Base-by-base conservation (phyloP, 257 asterid species). In the Datura wrightii region DNA sequence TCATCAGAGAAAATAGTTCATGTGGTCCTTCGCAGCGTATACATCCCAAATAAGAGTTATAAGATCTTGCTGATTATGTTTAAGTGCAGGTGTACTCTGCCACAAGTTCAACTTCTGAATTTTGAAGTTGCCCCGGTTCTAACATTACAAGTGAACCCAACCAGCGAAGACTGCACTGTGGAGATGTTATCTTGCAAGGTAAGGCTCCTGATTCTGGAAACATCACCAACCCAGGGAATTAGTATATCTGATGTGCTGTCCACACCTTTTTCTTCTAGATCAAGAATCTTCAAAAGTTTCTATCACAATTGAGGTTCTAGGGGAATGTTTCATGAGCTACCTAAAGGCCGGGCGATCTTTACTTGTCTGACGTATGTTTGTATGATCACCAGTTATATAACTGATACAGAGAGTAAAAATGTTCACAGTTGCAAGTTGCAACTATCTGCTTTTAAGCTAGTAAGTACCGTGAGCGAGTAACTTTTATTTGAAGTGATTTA, bases 141-240 rank as follows among this genome's bases (percentile, higher is more conserved):
- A 88, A 97, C 90, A 86, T 92, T 95, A 71, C 92, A 85, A 90
- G 97, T 95, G 52, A 90, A 71, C 69, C 91, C 97, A 16, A 89
- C 92, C 59, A 83, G 71, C 59, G 88, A 94, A 87, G 91, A 91
- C 88, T 94, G 97, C 78, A 72, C 55, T 3, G 97, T 94, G 31
- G 92, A 94, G 87, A 84, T 94, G 97, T 87, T 94, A 85, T 93
- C 98, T 78, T 94, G 97, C 94, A 92, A 92, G 94, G 98, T 93
- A 85, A 89, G 74, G 66, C 85, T 81, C 65, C 34, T 41, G 24
- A 48, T 67, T 42, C 31, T 79, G 54, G 56, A 34, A 83, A 16
- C 5, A 24, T 56, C 44, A 5, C 81, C 44, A 74, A 6, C 44
- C 60, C 5, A 48, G 24, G 24, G 56, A 19, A 11, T 31, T 50